Base-by-base conservation (phyloP, 1,139 yeast genomes). In the Yamadazyma kanchanaburiensis region DNA sequence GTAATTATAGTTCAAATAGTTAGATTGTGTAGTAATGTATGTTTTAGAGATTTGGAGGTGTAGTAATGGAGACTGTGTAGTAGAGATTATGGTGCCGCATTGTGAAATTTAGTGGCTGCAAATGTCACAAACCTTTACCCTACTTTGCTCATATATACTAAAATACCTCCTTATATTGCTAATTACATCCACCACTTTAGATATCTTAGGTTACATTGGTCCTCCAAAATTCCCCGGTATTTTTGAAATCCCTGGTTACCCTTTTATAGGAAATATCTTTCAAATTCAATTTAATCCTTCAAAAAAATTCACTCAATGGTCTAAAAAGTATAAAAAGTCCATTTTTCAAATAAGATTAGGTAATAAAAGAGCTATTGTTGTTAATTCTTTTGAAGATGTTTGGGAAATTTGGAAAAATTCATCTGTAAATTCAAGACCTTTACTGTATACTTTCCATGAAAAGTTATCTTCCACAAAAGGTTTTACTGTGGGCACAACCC, bases 401-500 rank as follows among this genome's bases (percentile, higher is more conserved):
- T 52, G 56, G 24, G 54, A 60, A 18, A 53, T 84, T 4, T 82
- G 87, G 85, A 48, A 63, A 12, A 67, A 64, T 20, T 64, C 72
- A 40, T 60, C 78, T 22, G 52, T 74, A 39, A 77, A 76, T 41
- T 83, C 94, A 1, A 58, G 94, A 25, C 94, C 94, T 0, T 53
- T 67, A 15, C 63, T 72, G 32, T 74, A 77, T 51, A 80, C 88
- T 0, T 84, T 84, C 55, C 94, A 84, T 53, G 60, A 67, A 18
- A 61, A 83, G 6, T 73, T 83, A 2, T 79, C 88, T 0, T 56
- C 70, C 4, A 68, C 80, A 0, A 81, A 77, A 34, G 80, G 79
- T 1, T 77, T 71, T 39, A 84, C 94, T 0, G 69, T 84, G 17
- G 94, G 94, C 0, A 80, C 94, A 0, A 81, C 91, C 0, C 94